These are phyloP conservation scores for Phaffomyces antillensis DNA, from an alignment of 805 yeast species.

Conservation along the genomic window DNA sequence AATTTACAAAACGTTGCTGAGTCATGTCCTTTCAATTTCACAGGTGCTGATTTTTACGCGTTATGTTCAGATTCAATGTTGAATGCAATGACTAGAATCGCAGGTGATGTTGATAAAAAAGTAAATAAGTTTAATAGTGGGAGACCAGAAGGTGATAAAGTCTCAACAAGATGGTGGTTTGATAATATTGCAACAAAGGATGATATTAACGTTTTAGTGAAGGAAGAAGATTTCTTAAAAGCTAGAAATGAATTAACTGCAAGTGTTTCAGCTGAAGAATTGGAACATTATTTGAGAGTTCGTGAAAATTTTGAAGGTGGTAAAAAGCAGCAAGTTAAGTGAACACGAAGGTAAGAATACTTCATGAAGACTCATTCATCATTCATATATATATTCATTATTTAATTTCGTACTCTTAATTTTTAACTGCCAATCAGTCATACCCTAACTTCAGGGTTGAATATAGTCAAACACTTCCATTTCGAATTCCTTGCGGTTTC, in stretches of 20 bases:
- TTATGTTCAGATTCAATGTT: conserved; percentile 93
- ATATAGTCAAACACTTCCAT: conserved; percentile 25
- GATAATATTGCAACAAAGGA: conserved; percentile 64
- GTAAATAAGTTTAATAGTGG: conserved; percentile 43
- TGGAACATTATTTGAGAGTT: conserved; percentile 74
- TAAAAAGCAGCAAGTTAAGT: conserved; percentile 4
- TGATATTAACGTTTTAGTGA: conserved; percentile 65
- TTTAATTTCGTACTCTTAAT: too few relatives aligned
- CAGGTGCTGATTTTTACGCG: conserved; percentile 98
- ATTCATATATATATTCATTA: too few relatives aligned
- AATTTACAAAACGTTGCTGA: conserved; percentile 53
- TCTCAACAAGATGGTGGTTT: conserved; percentile 84
- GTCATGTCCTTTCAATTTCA: conserved; percentile 78
- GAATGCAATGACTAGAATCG: conserved; percentile 91
- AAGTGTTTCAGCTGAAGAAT: conserved; percentile 81
- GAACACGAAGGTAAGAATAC: too few relatives aligned
- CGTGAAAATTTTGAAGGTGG: conserved; percentile 77
- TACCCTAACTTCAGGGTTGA: background rate
- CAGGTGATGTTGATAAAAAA: conserved; percentile 64
- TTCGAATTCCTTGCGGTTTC: conserved; percentile 24
- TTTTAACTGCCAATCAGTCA: too few relatives aligned
- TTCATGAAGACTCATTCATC: too few relatives aligned
- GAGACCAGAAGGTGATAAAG: conserved; percentile 30
- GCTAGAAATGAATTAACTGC: conserved; percentile 71
- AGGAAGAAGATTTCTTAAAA: conserved; percentile 66